These are phyloP conservation scores for Cytospora piceae DNA, from an alignment of 2,329 filamentous ascomycete genomes.

Conservation along the genomic window DNA sequence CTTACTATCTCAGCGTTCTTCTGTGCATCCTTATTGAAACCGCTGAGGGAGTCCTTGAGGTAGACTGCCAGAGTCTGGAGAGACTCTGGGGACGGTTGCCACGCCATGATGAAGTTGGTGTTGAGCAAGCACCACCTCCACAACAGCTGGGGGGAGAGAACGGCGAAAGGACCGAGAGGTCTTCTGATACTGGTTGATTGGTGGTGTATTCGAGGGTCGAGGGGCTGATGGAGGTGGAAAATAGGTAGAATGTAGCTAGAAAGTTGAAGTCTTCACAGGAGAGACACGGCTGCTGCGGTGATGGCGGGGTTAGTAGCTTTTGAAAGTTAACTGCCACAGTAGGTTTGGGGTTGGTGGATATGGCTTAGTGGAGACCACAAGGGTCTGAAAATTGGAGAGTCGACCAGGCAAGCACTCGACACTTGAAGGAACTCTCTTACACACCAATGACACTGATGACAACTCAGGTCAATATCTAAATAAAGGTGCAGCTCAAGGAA, in stretches of 20 bases:
- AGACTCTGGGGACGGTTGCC: conserved; percentile 88
- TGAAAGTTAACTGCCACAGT: conserved; percentile 6
- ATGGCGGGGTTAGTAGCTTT: conserved; percentile 2
- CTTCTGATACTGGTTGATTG: neutral
- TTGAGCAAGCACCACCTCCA: conserved; percentile 30
- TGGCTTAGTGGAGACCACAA: conserved; percentile 1
- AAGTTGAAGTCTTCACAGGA: conserved; percentile 14
- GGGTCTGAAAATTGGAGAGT: conserved; percentile 3
- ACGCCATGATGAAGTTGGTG: conserved; percentile 66
- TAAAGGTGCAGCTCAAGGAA: neutral
- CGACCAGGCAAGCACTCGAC: neutral
- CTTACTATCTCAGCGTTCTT: conserved; percentile 88
- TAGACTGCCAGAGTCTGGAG: conserved; percentile 87
- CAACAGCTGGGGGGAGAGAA: conserved; percentile 14
- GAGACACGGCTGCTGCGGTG: conserved; percentile 11
- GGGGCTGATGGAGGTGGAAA: neutral
- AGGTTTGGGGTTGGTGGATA: neutral
- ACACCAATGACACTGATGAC: neutral
- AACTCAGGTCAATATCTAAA: too few relatives aligned
- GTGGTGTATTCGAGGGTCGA: conserved; percentile 3
- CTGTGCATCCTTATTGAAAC: conserved; percentile 76
- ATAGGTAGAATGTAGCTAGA: conserved; percentile 13
- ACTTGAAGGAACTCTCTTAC: neutral
- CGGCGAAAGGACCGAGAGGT: conserved; percentile 4
- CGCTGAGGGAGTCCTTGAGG: conserved; percentile 89